Percentiles rank a stretch among this genome's conserved stretches.
Conservation (phyloP, 106 monocot species). For the Dendrobium catenatum region DNA sequence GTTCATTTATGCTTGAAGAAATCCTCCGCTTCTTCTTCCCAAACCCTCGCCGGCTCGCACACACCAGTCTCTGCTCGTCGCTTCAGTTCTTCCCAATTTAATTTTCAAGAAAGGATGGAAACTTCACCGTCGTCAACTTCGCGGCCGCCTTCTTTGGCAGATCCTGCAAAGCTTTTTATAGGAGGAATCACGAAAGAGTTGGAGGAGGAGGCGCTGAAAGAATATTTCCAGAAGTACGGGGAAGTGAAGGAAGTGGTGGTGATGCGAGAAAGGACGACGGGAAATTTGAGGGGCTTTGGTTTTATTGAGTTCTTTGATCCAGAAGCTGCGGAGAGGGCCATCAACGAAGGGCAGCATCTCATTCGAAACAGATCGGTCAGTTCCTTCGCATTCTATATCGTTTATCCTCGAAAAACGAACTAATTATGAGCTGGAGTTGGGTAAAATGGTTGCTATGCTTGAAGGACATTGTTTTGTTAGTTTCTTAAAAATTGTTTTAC, state of each 20-base stretch:
- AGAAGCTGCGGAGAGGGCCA: conserved; percentile 35
- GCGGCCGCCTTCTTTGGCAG: neutral
- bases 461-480: no score
- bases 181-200: conserved; percentile 64
- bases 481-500: no score
- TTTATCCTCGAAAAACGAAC: neutral
- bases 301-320: conserved; percentile 59
- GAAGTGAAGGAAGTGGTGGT: conserved; percentile 56
- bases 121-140: neutral
- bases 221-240: conserved; percentile 56
- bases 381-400: neutral
- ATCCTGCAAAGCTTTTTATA: conserved; percentile 51
- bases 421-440: neutral
- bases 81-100: neutral
- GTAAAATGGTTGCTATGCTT: neutral
- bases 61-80: neutral
- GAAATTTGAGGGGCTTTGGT: conserved; percentile 59
- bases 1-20: neutral
- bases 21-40: neutral
- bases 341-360: conserved; percentile 26
- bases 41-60: neutral
- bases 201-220: conserved; percentile 43
- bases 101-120: neutral
- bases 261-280: conserved; percentile 44
- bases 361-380: conserved; percentile 19